Evolutionary conservation across 495 filamentous ascomycete species (phyloP).

Genomic region (Aspergillus haitiensis): DNA sequence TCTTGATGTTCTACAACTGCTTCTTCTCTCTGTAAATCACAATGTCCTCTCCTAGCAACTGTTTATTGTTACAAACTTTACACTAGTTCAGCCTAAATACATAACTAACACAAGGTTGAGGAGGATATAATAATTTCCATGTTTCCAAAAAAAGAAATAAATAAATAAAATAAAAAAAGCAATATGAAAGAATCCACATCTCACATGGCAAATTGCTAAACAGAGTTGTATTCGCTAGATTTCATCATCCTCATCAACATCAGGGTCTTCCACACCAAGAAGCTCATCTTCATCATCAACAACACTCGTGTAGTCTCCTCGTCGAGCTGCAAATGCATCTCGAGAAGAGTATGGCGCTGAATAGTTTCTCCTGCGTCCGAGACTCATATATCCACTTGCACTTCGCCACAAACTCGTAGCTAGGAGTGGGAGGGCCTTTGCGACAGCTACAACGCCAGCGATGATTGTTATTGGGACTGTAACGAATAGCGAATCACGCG

Average conservation of each 20-base stretch:
- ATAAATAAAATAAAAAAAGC: slow-evolving; percentile 16
- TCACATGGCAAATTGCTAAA: too few species aligned
- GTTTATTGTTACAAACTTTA: too few species aligned
- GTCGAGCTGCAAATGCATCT: slow-evolving; percentile 78
- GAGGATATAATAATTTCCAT: too few species aligned
- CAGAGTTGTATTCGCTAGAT: slow-evolving; percentile 42
- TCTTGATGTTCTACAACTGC: too few species aligned
- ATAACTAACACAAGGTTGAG: too few species aligned
- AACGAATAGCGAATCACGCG: slow-evolving; percentile 66
- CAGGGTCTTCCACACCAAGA: slow-evolving; percentile 79
- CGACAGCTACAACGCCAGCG: slow-evolving; percentile 72
- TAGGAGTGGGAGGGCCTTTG: slow-evolving; percentile 72
- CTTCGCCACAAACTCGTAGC: slow-evolving; percentile 65
- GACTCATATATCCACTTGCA: slow-evolving; percentile 44
- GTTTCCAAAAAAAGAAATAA: slow-evolving; percentile 6
- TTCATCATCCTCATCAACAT: slow-evolving; percentile 92
- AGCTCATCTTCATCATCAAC: slow-evolving; percentile 93
- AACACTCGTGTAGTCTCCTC: slow-evolving; percentile 81
- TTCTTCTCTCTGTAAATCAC: too few species aligned
- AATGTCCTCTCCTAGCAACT: too few species aligned
- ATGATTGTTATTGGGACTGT: slow-evolving; percentile 76
- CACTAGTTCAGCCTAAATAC: too few species aligned
- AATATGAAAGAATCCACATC: not conserved
- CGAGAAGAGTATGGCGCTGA: slow-evolving; percentile 76
- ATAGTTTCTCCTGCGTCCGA: slow-evolving; percentile 39